phyloP scores from a whole-genome alignment of 257 asterid genomes.

The Solanum rostratum region DNA sequence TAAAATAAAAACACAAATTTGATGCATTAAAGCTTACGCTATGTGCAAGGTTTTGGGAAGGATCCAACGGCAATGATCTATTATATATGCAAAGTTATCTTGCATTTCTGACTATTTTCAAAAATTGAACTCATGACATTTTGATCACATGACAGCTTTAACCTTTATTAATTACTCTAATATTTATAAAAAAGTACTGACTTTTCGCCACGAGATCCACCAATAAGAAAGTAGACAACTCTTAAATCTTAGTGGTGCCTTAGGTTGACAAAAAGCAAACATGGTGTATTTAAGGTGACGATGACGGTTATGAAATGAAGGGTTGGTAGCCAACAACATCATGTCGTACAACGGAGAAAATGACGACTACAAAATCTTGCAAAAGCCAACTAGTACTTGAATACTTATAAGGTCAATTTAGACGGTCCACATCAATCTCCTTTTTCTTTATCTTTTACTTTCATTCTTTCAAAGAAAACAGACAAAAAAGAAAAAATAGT shows the following conservation, averaged over 20 bases:
- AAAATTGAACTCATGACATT: too few species aligned
- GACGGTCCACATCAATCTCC: neutral
- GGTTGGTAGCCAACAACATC: neutral
- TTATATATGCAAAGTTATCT: too few species aligned
- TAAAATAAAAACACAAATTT: too few species aligned
- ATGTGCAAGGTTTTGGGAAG: too few species aligned
- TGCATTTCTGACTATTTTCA: too few species aligned
- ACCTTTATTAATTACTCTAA: neutral
- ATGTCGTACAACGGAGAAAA: neutral
- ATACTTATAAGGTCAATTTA: neutral
- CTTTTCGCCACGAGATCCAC: fast-evolving
- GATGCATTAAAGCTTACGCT: too few species aligned
- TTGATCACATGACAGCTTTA: too few species aligned
- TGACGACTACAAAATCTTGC: neutral
- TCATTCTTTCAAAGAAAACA: neutral
- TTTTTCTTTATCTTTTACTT: neutral
- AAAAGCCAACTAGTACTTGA: neutral
- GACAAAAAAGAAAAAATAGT: neutral
- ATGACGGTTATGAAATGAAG: neutral
- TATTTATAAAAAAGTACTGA: neutral
- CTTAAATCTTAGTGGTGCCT: neutral
- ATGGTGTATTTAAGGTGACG: neutral
- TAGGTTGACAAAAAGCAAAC: neutral
- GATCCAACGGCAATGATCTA: too few species aligned
- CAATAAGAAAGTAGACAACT: neutral